Conservation (phyloP, 352 stramenopile species). For the Aphanomyces invadans region DNA sequence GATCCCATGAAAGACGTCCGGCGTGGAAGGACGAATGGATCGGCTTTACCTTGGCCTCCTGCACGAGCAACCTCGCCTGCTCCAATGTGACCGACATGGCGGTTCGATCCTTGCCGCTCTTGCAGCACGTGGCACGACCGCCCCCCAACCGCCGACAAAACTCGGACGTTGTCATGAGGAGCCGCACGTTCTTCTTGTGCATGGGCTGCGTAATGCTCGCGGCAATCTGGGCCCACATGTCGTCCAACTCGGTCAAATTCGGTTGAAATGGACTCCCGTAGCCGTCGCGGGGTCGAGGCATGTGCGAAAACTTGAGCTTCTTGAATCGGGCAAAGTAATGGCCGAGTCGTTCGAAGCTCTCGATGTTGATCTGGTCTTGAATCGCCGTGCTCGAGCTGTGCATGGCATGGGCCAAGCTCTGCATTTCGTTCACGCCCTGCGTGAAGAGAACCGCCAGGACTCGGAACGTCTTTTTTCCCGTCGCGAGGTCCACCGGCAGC, state of each 20-base stretch:
- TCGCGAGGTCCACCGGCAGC: constrained; percentile 37
- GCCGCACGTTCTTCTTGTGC: constrained; percentile 73
- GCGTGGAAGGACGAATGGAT: background rate
- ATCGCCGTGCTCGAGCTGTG: constrained; percentile 56
- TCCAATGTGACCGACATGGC: constrained; percentile 96
- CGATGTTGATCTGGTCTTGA: constrained; percentile 69
- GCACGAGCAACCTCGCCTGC: constrained; percentile 47
- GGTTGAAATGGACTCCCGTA: constrained; percentile 24
- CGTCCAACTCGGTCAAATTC: constrained; percentile 52
- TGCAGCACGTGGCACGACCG: constrained; percentile 93
- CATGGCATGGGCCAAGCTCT: constrained; percentile 60
- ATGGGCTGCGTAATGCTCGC: constrained; percentile 57
- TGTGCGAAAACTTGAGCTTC: background rate
- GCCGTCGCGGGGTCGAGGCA: background rate
- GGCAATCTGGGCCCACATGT: constrained; percentile 57
- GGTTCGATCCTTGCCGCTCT: constrained; percentile 96
- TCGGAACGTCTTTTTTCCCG: constrained; percentile 35
- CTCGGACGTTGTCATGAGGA: constrained; percentile 75
- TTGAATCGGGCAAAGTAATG: constrained; percentile 13
- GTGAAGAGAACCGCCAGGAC: constrained; percentile 66
- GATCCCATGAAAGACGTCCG: constrained; percentile 34
- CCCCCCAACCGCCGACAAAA: constrained; percentile 83
- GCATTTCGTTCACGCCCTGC: constrained; percentile 78
- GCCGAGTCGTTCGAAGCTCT: constrained; percentile 35
- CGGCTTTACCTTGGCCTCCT: background rate